Percentiles rank a stretch among this genome's conserved stretches.
Evolutionary conservation across 106 monocot species (phyloP).

Genomic region (Phalaenopsis equestris): DNA sequence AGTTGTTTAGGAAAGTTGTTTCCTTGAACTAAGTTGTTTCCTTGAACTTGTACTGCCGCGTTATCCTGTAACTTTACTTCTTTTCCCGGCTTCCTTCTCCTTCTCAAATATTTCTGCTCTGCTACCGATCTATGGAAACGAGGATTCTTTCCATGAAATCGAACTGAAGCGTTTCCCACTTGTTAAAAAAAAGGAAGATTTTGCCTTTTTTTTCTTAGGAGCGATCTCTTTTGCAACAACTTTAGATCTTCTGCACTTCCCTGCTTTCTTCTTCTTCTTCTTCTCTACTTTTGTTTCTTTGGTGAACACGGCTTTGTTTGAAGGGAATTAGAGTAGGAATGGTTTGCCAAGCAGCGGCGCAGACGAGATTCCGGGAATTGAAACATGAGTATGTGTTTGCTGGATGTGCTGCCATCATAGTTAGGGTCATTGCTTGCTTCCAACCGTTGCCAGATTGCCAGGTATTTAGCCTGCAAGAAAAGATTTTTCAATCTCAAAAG

Average conservation of each 20-base stretch:
- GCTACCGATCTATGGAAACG: no score
- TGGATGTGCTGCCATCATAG: constrained; percentile 61
- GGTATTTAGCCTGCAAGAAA: constrained; percentile 16
- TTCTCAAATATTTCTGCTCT: neutral
- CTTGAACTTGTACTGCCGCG: constrained; percentile 69
- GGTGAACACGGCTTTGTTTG: neutral
- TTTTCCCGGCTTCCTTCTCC: neutral
- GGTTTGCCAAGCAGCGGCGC: constrained; percentile 73
- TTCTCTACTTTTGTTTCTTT: neutral
- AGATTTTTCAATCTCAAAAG: neutral
- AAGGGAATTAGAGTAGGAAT: constrained; percentile 49
- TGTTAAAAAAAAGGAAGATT: neutral
- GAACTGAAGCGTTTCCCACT: neutral
- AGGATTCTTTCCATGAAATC: neutral
- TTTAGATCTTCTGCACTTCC: no score
- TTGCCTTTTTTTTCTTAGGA: no score
- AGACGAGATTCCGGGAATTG: constrained; percentile 78
- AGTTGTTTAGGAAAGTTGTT: constrained; percentile 50
- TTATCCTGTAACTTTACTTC: constrained; percentile 47
- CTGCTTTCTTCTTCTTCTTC: neutral
- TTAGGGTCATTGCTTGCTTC: constrained; percentile 73
- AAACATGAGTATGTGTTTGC: constrained; percentile 76
- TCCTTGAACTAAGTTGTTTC: constrained; percentile 62
- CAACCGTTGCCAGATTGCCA: constrained; percentile 80
- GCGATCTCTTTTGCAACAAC: no score